Evolutionary conservation across 768 basidiomycete species (phyloP).

Genomic region (Collybia sordida): DNA sequence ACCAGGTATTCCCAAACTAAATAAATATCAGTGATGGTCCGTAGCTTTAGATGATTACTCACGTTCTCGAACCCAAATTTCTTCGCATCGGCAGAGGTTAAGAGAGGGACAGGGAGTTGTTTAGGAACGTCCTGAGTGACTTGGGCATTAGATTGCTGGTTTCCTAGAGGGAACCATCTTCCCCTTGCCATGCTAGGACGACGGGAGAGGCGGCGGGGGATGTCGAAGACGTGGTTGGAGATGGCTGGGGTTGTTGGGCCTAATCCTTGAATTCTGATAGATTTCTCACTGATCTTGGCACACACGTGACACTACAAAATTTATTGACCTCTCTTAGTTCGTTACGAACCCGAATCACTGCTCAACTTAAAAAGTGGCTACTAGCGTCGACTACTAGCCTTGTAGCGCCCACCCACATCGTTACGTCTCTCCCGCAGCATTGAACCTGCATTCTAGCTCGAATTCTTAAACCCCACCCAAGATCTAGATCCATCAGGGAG

Average conservation of each 20-base stretch:
- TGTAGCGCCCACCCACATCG: too few relatives aligned
- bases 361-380: too few relatives aligned
- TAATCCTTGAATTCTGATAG: too few relatives aligned
- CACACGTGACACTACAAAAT: too few relatives aligned
- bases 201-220: background rate
- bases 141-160: slow-evolving; percentile 14
- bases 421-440: too few relatives aligned
- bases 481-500: too few relatives aligned
- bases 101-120: slow-evolving; percentile 29
- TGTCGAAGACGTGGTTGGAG: slow-evolving; percentile 1
- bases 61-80: slow-evolving; percentile 98
- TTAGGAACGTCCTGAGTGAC: slow-evolving; percentile 24
- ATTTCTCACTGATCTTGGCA: too few relatives aligned
- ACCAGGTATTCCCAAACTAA: slow-evolving; percentile 98
- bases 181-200: slow-evolving; percentile 23
- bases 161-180: slow-evolving; percentile 34
- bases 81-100: slow-evolving; percentile 71
- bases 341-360: too few relatives aligned
- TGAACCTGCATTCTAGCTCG: too few relatives aligned
- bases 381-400: too few relatives aligned
- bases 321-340: too few relatives aligned
- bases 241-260: background rate
- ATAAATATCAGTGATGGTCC: slow-evolving; percentile 5
- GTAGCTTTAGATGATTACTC: slow-evolving; percentile 30
- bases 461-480: too few relatives aligned